Evolutionary conservation across 371 early-diverging fungal genomes (phyloP), one percentile per base, ranked within the genome.

Genomic region (Coemansia sp.): DNA sequence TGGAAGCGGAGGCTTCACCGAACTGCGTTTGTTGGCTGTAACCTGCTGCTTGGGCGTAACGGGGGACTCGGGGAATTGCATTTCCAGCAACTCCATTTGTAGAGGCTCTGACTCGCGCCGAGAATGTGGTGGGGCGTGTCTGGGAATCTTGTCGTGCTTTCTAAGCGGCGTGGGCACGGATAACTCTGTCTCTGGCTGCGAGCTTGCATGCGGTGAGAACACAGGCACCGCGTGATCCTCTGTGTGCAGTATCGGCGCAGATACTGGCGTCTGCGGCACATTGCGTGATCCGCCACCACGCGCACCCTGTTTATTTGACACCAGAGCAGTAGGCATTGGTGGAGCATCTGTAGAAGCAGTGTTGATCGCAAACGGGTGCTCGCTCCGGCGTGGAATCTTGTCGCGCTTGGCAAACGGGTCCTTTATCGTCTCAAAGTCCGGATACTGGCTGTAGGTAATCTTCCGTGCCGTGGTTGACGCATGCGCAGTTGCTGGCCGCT

Each of bases 371-470:
- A 67, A 61, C 29, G 72, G 72, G 16, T 59, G 54, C 37, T 58
- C 40, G 55, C 77, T 64, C 39, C 74, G 73, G 42, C 59, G 63
- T 16, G 79, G 79, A 27, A 78, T 78, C 64, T 75, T 75, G 63
- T 78, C 79, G 56, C 77, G 67, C 66, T 78, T 78, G 8, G 71
- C 72, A 66, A 78, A 78, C 55, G 79, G 79, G 40, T 78, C 77
- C 16, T 53, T 59, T 29, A 78, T 68, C 21, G 42, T 66, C 31
- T 75, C 76, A 65, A 78, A 78, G 55, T 76, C 79, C 21, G 75
- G 72, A 47, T 69, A 74, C 63, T 78, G 74, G 65, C 74, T 74
- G 59, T 69, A 78, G 5, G 70, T 73, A 31, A 62, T 60, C 26
- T 68, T 72, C 37, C 66, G 72, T 31, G 54, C 14, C 18, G 71